Base-by-base conservation (phyloP, 116 monocot genomes). In the Papilionanthe hybrid region DNA sequence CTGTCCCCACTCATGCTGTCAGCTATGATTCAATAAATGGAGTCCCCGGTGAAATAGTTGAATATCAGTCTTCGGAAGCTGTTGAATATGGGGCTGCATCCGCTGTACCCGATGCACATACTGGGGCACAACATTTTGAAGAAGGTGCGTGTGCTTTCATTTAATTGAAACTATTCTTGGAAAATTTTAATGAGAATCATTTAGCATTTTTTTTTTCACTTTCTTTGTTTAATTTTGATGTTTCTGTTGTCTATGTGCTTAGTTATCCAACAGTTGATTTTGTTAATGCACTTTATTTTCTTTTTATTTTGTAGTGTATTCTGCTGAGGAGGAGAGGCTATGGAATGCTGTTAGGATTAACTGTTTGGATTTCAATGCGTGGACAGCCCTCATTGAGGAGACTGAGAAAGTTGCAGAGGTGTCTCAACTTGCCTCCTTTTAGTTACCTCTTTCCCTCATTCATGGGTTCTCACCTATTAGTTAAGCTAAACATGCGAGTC, bases 331-430 rank as follows among this genome's bases (percentile, higher is more conserved):
- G 83, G 99, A 93, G n/a, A 93, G 93, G 53, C 85, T 99, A 75
- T 99, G 99, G 99, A 87, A 86, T 77, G 63, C 92, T 55, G 95
- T 99, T 12, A 87, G 82, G 78, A 83, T 83, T 58, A 95, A 99
- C 82, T 88, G 83, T 73, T 86, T 95, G 57, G 95, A 99, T 78
- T 99, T 99, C 86, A 92, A 95, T 99, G 79, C 95, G 27, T 99
- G 99, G 99, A 99, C 95, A 20, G 83, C 95, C 29, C 92, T 99
- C 65, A 93, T 99, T 78, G 90, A 93, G 75, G 95, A 95, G 83
- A 99, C 95, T 2, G 99, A 99, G 84, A 95, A 87, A 87, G 85
- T 85, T 72, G 83, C 93, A 55, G 99, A 90, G 93, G 99, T 99
- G 84, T 82, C 30, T 75, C 23, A 15, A 37, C 53, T 72, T 66